Evolutionary conservation across 2,329 filamentous ascomycete genomes (phyloP), one percentile per base, ranked within the genome.

Genomic region (Trichoderma sp.): DNA sequence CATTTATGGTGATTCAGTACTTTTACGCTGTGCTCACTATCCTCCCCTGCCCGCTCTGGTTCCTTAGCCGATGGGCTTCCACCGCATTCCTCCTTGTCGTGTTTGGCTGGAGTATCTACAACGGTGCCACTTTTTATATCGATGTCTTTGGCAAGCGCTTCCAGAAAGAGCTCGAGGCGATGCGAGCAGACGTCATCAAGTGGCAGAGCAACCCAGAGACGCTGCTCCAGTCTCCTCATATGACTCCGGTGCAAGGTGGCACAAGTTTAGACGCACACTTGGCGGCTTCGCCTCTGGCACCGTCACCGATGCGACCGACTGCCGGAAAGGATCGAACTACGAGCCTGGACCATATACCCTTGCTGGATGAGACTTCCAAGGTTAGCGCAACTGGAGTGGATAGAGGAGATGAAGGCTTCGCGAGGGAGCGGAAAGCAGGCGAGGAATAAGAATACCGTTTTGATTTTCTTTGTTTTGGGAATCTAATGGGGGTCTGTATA

Each of bases 1-100:
- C 93, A 2, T 99, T 98, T 79, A 99, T 99, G 96, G 73, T 93
- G 71, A 97, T 99, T 69, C 96, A 99, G 79, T 99, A 98, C 81
- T 76, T 79, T 1, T 99, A 98, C 77, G 96, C 96, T 8, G 86
- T 97, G 7, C 81, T 95, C 59, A 99, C 96, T 10, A 98, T 99
- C 91, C 82, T 97, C 7, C 96, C 96, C 0, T 98, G 94, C 73
- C 94, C 95, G 0, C 75, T 99, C 8, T 99, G 96, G 95, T 97
- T 99, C 80, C 91, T 92, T 84, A 96, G 90, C 77, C 89, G 90
- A 55, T 93, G 90, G 86, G 90, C 92, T 0, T 96, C 92, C 51
- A 89, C 90, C 2, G 73, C 79, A 0, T 99, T 97, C 80, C 84
- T 99, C 56, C 84, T 90, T 66, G 81, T 87, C 2, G 89, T 99